Evolutionary conservation across 371 early-diverging fungal genomes (phyloP), one percentile per base, ranked within the genome.

Genomic region (Zancudomyces culisetae): DNA sequence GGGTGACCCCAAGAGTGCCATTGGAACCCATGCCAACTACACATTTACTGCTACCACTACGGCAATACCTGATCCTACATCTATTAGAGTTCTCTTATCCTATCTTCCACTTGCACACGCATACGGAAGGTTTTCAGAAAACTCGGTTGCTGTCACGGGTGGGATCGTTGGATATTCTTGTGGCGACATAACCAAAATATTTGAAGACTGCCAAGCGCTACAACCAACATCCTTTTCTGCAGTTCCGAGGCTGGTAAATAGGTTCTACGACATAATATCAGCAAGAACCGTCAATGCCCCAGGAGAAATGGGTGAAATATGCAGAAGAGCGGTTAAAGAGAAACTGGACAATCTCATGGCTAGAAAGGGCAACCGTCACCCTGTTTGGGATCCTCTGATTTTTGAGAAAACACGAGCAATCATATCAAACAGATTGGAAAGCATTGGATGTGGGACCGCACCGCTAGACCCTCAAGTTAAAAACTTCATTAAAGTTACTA

Each of bases 231-330:
- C 87, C 54, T 83, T 97, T 59, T 69, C 69, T 53, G 77, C 83
- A 20, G 94, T 97, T n/a, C 96, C 98, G 1, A 70, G 94, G 13
- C 71, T 96, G 46, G 70, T 92, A 48, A 91, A 90, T 73, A 70
- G 87, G 18, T 74, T 98, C 53, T 80, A 91, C 69, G 81, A 78
- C 61, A 79, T 76, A 43, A 69, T 96, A 48, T 63, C 74, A 29
- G 76, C 76, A 6, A 67, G 74, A 23, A 79, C 85, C 0, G 52
- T 80, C 19, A 67, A 75, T 29, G 79, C 81, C 18, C 71, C 80
- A 10, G 77, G 76, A 18, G 47, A 75, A 1, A 67, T 59, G 1
- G 79, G 81, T 27, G 61, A 63, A 13, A 59, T 94, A 20, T 83
- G 90, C 54, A 73, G 72, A 27, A 60, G 57, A 4, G 89, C 87